Percentiles rank a stretch among this genome's conserved stretches.
These are phyloP conservation scores for Penicillium olsonii DNA, from an alignment of 2,329 filamentous ascomycete species.

Conservation along the genomic window DNA sequence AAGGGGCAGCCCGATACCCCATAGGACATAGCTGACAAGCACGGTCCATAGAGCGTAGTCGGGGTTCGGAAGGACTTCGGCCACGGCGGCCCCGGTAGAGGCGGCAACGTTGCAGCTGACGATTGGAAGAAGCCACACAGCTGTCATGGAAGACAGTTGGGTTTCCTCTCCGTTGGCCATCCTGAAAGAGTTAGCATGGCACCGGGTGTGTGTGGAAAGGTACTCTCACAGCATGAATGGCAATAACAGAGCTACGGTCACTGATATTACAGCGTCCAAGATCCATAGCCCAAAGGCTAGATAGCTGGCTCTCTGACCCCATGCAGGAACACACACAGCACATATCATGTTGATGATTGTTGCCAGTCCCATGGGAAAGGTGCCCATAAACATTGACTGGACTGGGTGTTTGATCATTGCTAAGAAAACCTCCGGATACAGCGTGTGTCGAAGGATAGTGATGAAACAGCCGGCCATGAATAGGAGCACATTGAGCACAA, in stretches of 20 bases:
- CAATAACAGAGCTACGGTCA: slow-evolving; percentile 37
- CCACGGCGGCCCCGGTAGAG: slow-evolving; percentile 64
- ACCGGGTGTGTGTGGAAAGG: background rate
- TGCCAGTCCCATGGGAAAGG: slow-evolving; percentile 68
- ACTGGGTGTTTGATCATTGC: slow-evolving; percentile 68
- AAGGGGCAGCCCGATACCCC: slow-evolving; percentile 65
- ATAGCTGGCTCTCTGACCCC: slow-evolving; percentile 60
- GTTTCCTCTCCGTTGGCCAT: slow-evolving; percentile 25
- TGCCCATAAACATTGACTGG: slow-evolving; percentile 69
- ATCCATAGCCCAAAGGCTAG: slow-evolving; percentile 62
- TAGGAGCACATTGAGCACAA: slow-evolving; percentile 39
- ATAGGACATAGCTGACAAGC: slow-evolving; percentile 67
- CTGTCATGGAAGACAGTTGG: slow-evolving; percentile 62
- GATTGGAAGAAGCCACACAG: slow-evolving; percentile 67
- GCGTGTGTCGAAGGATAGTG: slow-evolving; percentile 60
- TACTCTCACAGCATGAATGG: slow-evolving; percentile 49
- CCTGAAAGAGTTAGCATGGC: slow-evolving; percentile 9
- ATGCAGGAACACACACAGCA: slow-evolving; percentile 60
- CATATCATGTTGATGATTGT: slow-evolving; percentile 69
- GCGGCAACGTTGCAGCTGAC: slow-evolving; percentile 68
- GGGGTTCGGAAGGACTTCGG: slow-evolving; percentile 57
- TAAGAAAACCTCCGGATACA: slow-evolving; percentile 67
- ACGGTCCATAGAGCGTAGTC: slow-evolving; percentile 64
- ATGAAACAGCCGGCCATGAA: slow-evolving; percentile 44
- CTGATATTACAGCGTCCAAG: slow-evolving; percentile 55